Percentiles rank a stretch among this genome's conserved stretches.
Conservation (phyloP, 768 basidiomycete species). For the Daedalea quercina region DNA sequence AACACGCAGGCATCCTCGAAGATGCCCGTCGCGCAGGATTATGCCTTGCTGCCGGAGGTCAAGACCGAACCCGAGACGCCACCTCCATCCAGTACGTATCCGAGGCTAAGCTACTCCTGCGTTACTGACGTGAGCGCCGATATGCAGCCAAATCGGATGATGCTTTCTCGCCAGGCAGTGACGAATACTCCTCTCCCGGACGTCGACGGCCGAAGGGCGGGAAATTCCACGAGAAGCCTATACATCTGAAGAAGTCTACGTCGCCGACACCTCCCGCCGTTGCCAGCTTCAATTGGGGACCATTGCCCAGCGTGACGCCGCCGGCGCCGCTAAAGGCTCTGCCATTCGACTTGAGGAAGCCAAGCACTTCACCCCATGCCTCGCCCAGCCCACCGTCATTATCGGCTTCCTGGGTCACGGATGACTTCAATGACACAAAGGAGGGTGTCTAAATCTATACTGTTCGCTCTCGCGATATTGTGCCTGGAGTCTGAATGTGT, state of each 20-base stretch:
- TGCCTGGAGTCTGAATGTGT: too few relatives aligned
- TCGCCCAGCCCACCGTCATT: conserved; percentile 4
- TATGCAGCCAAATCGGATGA: not conserved
- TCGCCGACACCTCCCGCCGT: conserved; percentile 10
- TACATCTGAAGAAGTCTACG: conserved; percentile 23
- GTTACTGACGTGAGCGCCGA: not conserved
- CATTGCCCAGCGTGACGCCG: conserved; percentile 34
- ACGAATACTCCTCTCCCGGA: not conserved
- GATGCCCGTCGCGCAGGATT: conserved; percentile 13
- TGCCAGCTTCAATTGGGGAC: conserved; percentile 54
- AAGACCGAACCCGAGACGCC: conserved; percentile 6
- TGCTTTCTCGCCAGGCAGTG: not conserved
- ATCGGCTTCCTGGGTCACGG: conserved; percentile 12
- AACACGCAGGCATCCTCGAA: conserved; percentile 43
- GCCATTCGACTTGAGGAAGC: not conserved
- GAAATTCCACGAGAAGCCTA: conserved; percentile 31
- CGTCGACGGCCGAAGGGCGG: not conserved
- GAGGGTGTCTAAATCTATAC: not conserved
- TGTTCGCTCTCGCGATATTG: too few relatives aligned
- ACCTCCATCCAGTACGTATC: conserved; percentile 4
- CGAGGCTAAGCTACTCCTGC: not conserved
- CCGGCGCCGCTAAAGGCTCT: conserved; percentile 15
- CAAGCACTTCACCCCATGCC: not conserved
- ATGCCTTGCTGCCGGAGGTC: not conserved
- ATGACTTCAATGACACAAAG: not conserved